A percentile compares a stretch with the other conserved stretches of the same genome.
Conservation (phyloP, 2,329 filamentous ascomycete genomes). For the Apiospora sp. region DNA sequence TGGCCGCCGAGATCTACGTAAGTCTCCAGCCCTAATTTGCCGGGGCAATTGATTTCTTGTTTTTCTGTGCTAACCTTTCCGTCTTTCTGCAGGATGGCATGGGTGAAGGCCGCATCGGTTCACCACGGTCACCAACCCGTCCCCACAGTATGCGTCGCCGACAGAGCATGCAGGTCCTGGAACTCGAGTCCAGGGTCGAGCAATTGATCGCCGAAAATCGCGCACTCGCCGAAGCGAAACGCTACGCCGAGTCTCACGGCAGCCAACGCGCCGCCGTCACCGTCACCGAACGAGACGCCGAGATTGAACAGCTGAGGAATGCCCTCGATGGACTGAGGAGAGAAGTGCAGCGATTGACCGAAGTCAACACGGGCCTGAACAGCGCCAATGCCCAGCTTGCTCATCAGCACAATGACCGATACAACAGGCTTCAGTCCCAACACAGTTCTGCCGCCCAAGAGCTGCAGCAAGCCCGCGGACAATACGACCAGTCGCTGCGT, state of each 20-base stretch:
- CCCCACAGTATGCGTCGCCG: conserved; percentile 95
- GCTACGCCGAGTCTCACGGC: conserved; percentile 71
- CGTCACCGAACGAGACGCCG: conserved; percentile 82
- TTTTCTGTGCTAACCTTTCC: conserved; percentile 29
- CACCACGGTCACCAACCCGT: conserved; percentile 89
- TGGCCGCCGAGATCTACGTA: conserved; percentile 93
- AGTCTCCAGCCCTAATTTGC: conserved; percentile 50
- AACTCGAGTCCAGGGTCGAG: conserved; percentile 86
- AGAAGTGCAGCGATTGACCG: conserved; percentile 80
- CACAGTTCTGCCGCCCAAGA: conserved; percentile 72
- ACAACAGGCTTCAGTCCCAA: conserved; percentile 71
- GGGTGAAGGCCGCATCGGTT: conserved; percentile 86
- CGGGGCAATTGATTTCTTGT: conserved; percentile 22
- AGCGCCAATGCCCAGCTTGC: conserved; percentile 81
- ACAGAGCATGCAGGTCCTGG: conserved; percentile 96
- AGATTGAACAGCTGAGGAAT: conserved; percentile 83
- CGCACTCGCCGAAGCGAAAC: conserved; percentile 75
- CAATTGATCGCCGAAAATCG: conserved; percentile 87
- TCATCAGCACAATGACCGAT: conserved; percentile 76
- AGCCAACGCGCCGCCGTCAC: conserved; percentile 72
- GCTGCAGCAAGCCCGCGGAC: conserved; percentile 71
- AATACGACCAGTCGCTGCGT: conserved; percentile 71
- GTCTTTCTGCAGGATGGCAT: conserved; percentile 77
- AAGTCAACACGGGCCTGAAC: conserved; percentile 82
- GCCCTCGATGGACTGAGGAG: conserved; percentile 82